Evolutionary conservation across 805 yeast species (phyloP).

Genomic region (Kodamaea kakaduensis): DNA sequence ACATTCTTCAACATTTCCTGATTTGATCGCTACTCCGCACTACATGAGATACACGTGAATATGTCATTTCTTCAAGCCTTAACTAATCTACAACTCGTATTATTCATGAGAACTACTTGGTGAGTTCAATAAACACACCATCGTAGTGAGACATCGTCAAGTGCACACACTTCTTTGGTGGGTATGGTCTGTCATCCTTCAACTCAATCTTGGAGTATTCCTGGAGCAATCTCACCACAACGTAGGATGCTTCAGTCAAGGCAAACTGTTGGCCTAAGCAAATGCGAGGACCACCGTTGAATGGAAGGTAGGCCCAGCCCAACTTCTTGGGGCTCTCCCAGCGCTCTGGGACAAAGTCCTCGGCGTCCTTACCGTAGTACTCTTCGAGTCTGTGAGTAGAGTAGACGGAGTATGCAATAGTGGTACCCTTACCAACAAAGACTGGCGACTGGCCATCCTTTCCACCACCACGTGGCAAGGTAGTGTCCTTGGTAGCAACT

Average conservation of each 20-base stretch:
- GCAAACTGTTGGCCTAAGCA: slow-evolving; percentile 31
- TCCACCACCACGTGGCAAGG: slow-evolving; percentile 26
- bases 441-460: slow-evolving; percentile 16
- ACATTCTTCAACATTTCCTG: too few relatives aligned
- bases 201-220: slow-evolving; percentile 19
- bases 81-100: too few relatives aligned
- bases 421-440: slow-evolving; percentile 21
- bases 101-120: too few relatives aligned
- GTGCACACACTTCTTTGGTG: slow-evolving; percentile 28
- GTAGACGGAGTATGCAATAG: slow-evolving; percentile 25
- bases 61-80: too few relatives aligned
- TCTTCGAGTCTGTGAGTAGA: slow-evolving; percentile 40
- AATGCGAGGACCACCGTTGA: slow-evolving; percentile 27
- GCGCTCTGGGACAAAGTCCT: slow-evolving; percentile 22
- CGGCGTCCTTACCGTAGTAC: slow-evolving; percentile 21
- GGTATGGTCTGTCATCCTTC: slow-evolving; percentile 20
- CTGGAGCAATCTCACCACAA: slow-evolving; percentile 21
- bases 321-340: slow-evolving; percentile 18
- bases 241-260: slow-evolving; percentile 25
- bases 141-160: slow-evolving; percentile 23
- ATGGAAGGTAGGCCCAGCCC: slow-evolving; percentile 27
- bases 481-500: slow-evolving; percentile 23
- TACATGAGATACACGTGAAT: too few relatives aligned
- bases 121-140: slow-evolving; percentile 16
- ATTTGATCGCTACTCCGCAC: too few relatives aligned